Evolutionary conservation across 148 eudicot species (phyloP), one percentile per base, ranked within the genome.

Genomic region (Arbutus unedo): DNA sequence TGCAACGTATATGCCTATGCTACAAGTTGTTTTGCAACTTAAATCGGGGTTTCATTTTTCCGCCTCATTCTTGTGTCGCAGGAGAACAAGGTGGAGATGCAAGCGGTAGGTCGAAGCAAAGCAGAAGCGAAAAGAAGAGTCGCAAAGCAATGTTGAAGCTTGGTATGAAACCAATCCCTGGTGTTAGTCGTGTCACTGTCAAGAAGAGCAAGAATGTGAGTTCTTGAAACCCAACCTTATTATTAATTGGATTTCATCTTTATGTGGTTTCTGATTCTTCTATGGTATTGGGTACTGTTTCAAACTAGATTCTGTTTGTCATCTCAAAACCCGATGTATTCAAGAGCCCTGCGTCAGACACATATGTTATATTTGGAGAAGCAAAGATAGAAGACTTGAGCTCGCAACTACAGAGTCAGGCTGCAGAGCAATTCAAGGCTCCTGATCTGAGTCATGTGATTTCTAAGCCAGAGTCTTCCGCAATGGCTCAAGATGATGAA

Each of bases 301-400:
- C 49, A 47, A 16, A 43, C 21, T 94, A 94, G 98, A 91, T 92
- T 49, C 82, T 91, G 81, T 94, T 94, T 81, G 94, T 94, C 79
- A 94, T 94, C 78, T 94, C 98, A 77, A 94, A 93, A 81, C 98
- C 97, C 0, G 97, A 95, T 79, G 97, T 95, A n/a, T 95, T 93
- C 91, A 95, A 95, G 87, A 93, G 98, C 87, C 97, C 98, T 25
- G 82, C 86, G 8, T 95, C 98, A 38, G 98, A 95, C 68, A 92
- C 98, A 1, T 94, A 94, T 66, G 93, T 93, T 47, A 88, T 94
- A 60, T 89, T 94, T 80, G 98, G 96, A 1, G 97, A 94, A 86
- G 98, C 98, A 11, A 94, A 94, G 92, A 94, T 94, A n/a, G 98
- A 94, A 83, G 97, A 94, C 83, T 81, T 94, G 90, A 94, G 97